These are phyloP conservation scores for Hysterium pulicare DNA, from an alignment of 2,329 filamentous ascomycete genomes.

Conservation along the genomic window DNA sequence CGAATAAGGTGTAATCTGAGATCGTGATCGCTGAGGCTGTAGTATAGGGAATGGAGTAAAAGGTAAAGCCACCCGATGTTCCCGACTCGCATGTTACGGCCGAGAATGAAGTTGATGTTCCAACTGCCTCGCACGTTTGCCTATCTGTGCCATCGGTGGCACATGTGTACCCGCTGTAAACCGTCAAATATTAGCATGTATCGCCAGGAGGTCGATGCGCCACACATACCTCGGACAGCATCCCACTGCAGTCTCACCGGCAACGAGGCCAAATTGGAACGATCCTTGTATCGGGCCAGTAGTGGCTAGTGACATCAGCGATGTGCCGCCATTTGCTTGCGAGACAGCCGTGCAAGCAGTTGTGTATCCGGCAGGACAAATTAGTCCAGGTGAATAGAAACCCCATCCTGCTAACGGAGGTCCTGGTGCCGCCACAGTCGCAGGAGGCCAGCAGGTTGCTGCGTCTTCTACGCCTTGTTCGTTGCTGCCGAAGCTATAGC, in stretches of 20 bases:
- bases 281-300: conserved; percentile 1
- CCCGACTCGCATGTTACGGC: conserved; percentile 11
- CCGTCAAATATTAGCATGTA: background rate
- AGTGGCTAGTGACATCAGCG: conserved; percentile 2
- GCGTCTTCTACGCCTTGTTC: conserved; percentile 9
- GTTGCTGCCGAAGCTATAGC: conserved; percentile 3
- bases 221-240: conserved; percentile 14
- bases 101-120: conserved; percentile 9
- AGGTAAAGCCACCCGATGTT: conserved; percentile 3
- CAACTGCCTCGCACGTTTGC: conserved; percentile 16
- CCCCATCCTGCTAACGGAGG: conserved; percentile 12
- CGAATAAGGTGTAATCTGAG: conserved; percentile 11
- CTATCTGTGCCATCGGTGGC: conserved; percentile 5
- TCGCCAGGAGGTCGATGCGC: background rate
- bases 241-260: conserved; percentile 18
- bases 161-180: conserved; percentile 13
- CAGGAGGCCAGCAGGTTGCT: conserved; percentile 16
- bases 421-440: conserved; percentile 4
- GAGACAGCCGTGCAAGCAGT: conserved; percentile 14
- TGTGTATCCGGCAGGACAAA: conserved; percentile 16
- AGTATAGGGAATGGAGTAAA: conserved; percentile 11
- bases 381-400: conserved; percentile 20
- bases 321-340: conserved; percentile 1
- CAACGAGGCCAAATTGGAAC: conserved; percentile 17
- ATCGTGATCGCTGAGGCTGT: conserved; percentile 4